Conservation (phyloP, 1,139 yeast genomes). For the Geotrichum macrosporum region DNA sequence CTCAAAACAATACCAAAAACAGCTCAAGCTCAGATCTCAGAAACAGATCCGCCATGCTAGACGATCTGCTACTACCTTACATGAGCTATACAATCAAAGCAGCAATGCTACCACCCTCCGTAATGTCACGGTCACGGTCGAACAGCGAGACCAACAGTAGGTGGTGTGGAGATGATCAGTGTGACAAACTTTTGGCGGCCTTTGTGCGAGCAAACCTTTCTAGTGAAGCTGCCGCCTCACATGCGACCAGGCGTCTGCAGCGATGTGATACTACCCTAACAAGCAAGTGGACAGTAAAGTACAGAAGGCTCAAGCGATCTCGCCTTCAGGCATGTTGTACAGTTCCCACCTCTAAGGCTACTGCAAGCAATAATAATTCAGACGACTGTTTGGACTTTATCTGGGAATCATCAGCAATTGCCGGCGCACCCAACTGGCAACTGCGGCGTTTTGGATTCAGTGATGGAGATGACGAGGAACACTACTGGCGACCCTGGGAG, state of each 20-base stretch:
- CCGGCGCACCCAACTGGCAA: slow-evolving; percentile 24
- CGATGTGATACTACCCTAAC: not conserved
- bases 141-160: not conserved
- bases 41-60: slow-evolving; percentile 6
- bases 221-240: slow-evolving; percentile 11
- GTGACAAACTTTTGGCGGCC: slow-evolving; percentile 9
- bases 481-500: slow-evolving; percentile 32
- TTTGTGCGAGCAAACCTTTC: slow-evolving; percentile 14
- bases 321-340: slow-evolving; percentile 8
- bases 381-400: slow-evolving; percentile 25
- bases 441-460: slow-evolving; percentile 27
- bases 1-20: not conserved
- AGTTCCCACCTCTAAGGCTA: slow-evolving; percentile 3
- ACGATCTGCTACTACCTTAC: slow-evolving; percentile 11
- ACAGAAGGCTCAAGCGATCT: slow-evolving; percentile 6
- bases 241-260: slow-evolving; percentile 2
- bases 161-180: not conserved
- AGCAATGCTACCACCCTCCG: slow-evolving; percentile 1
- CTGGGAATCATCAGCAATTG: slow-evolving; percentile 24
- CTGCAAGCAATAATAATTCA: no score
- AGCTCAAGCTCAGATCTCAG: no score
- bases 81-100: slow-evolving; percentile 13
- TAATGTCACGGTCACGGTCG: not conserved
- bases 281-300: not conserved
- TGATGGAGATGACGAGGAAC: slow-evolving; percentile 31